Base-by-base conservation (phyloP, 768 basidiomycete genomes). In the Sarcodon aspratus region DNA sequence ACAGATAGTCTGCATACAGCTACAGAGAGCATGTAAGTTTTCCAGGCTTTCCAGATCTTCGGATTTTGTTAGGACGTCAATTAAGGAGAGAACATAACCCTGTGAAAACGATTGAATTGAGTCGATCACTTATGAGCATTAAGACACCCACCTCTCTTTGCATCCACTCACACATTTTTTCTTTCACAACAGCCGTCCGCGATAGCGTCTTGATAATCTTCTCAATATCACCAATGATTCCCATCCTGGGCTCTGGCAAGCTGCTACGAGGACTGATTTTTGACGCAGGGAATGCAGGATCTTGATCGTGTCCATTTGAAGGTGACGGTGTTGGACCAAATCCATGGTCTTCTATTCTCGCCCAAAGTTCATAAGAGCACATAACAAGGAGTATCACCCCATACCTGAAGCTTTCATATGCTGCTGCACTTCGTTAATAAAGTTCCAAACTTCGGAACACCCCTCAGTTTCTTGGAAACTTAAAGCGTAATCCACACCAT, bases 391-490 rank as follows among this genome's bases (percentile, higher is more conserved):
- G 17, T 9, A 15, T 27, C 7, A 42, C 1, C 5, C 69, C 79
- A 56, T 53, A 85, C 82, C 78, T 64, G 68, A 69, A 21, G 66
- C 65, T 56, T 78, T 79, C 74, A 91, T 75, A 60, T 94, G 91
- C 51, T 80, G 75, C 64, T 93, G 90, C 33, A 97, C 90, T 59
- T 95, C 90, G 53, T 77, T 69, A 57, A 99, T 95, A 63, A 97
- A 99, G 58, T 85, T 87, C 95, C 96, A 99, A 45, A 98, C 89
- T 69, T 98, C 93, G 33, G 82, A 75, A 57, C 95, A 99, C 32
- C 94, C 96, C 53, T 92, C 89, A 1, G 89, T 79, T 57, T 97
- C 95, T 61, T 97, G 95, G 57, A 99, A 99, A 57, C 92, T 95
- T 47, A 99, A 72, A 2, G 95, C 95, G 61, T 96, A 94, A 65